These are phyloP conservation scores for Starmera quercuum DNA, from an alignment of 805 yeast species.

Conservation along the genomic window DNA sequence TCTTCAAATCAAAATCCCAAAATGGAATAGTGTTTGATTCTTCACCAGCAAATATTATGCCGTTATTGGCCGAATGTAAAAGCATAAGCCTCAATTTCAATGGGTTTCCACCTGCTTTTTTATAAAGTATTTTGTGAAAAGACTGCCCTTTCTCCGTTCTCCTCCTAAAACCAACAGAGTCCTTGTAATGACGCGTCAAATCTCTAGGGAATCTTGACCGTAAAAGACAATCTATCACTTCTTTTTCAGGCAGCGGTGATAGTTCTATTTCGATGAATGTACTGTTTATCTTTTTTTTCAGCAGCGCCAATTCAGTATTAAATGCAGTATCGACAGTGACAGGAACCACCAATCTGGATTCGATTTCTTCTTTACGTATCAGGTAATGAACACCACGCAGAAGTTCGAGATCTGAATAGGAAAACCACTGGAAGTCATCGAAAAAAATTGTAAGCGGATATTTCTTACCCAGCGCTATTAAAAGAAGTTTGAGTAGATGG, in stretches of 20 bases:
- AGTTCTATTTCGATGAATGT: constrained; percentile 13
- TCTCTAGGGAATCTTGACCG: constrained; percentile 8
- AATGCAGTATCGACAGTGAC: constrained; percentile 14
- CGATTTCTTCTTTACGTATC: constrained; percentile 14
- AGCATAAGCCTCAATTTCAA: constrained; percentile 9
- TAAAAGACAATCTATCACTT: neutral
- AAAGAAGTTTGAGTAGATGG: constrained; percentile 33
- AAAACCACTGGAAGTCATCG: constrained; percentile 40
- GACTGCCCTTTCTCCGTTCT: neutral
- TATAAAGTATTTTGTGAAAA: constrained; percentile 10
- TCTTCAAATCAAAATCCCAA: constrained; percentile 16
- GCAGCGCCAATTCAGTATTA: constrained; percentile 5
- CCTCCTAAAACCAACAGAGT: neutral
- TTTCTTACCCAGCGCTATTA: constrained; percentile 28
- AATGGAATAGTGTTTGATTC: constrained; percentile 5
- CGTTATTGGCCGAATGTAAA: constrained; percentile 5
- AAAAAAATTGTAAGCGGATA: constrained; percentile 36
- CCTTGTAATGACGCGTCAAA: neutral
- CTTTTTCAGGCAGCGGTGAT: constrained; percentile 7
- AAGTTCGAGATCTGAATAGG: constrained; percentile 22
- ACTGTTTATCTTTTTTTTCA: constrained; percentile 13
- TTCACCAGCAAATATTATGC: neutral
- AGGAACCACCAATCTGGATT: constrained; percentile 19
- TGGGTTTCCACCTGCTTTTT: constrained; percentile 17
- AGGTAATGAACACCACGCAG: constrained; percentile 20